Percentiles rank a stretch among this genome's conserved stretches.
Evolutionary conservation across 345 rosid species (phyloP).

Genomic region (Eucalyptus pumila): DNA sequence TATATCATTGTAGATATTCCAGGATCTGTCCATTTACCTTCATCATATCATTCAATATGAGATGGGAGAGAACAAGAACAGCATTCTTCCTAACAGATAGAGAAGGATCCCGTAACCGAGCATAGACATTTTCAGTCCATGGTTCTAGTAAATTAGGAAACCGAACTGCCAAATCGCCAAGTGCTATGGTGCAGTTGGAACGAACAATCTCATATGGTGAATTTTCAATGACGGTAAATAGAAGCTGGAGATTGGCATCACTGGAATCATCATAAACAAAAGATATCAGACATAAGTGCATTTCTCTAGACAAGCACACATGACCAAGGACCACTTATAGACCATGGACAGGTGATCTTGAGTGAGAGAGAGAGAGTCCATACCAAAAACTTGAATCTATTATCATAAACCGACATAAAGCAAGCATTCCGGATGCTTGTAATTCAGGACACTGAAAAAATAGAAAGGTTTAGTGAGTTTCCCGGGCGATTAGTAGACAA

Average conservation of each 20-base stretch:
- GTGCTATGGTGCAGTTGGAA: slow-evolving; percentile 89
- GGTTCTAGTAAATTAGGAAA: slow-evolving; percentile 94
- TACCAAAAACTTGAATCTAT: slow-evolving; percentile 89
- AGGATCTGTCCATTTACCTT: slow-evolving; percentile 38
- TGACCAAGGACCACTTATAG: background rate
- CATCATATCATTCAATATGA: slow-evolving; percentile 99
- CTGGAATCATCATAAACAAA: slow-evolving; percentile 29
- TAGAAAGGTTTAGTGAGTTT: background rate
- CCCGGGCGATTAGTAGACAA: background rate
- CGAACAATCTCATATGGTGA: slow-evolving; percentile 90
- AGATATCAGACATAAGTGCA: slow-evolving; percentile 1
- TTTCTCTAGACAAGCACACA: background rate
- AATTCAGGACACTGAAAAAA: slow-evolving; percentile 61
- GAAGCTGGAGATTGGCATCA: slow-evolving; percentile 91
- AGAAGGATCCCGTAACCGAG: slow-evolving; percentile 64
- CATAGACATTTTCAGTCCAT: slow-evolving; percentile 96
- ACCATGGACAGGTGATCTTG: background rate
- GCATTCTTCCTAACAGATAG: slow-evolving; percentile 91
- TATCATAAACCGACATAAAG: slow-evolving; percentile 85
- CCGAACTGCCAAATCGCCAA: slow-evolving; percentile 95
- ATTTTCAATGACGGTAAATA: slow-evolving; percentile 90
- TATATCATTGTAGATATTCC: background rate
- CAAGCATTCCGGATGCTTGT: slow-evolving; percentile 97
- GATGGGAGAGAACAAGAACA: slow-evolving; percentile 95
- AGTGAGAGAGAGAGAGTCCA: background rate